phyloP scores from a whole-genome alignment of 805 yeast species.

The Kodamaea kakaduensis region DNA sequence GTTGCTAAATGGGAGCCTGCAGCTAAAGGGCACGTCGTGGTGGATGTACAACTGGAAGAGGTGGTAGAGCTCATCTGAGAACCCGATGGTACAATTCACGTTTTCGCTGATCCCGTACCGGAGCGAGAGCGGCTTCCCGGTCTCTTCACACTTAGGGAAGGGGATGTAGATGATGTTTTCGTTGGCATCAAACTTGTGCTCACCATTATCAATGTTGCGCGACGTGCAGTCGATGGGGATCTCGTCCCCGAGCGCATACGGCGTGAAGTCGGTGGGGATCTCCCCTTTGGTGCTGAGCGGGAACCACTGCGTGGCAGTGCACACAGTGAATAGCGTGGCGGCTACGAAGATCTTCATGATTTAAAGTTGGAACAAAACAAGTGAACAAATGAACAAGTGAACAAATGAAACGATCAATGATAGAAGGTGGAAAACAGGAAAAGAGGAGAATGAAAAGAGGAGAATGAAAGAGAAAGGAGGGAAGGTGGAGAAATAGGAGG shows the following conservation, averaged over 20 bases:
- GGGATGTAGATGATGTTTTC: conserved; percentile 53
- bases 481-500: background rate
- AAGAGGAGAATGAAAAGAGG: background rate
- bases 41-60: conserved; percentile 72
- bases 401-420: too few species aligned
- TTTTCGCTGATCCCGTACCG: conserved; percentile 50
- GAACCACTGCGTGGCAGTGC: conserved; percentile 28
- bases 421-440: too few species aligned
- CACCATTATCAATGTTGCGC: conserved; percentile 71
- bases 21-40: conserved; percentile 72
- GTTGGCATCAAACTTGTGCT: conserved; percentile 65
- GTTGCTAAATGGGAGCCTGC: conserved; percentile 54
- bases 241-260: conserved; percentile 36
- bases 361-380: too few species aligned
- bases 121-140: conserved; percentile 55
- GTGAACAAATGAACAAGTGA: too few species aligned
- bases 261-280: conserved; percentile 33
- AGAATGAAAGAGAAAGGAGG: background rate
- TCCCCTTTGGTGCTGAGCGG: conserved; percentile 38
- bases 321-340: background rate
- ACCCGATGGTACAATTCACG: conserved; percentile 55
- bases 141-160: conserved; percentile 64
- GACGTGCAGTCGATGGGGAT: conserved; percentile 57
- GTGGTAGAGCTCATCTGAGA: conserved; percentile 66
- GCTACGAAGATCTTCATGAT: background rate